Base-by-base conservation (phyloP, 164 flowering plant species). In the Kalanchoe fedtschenkoi region DNA sequence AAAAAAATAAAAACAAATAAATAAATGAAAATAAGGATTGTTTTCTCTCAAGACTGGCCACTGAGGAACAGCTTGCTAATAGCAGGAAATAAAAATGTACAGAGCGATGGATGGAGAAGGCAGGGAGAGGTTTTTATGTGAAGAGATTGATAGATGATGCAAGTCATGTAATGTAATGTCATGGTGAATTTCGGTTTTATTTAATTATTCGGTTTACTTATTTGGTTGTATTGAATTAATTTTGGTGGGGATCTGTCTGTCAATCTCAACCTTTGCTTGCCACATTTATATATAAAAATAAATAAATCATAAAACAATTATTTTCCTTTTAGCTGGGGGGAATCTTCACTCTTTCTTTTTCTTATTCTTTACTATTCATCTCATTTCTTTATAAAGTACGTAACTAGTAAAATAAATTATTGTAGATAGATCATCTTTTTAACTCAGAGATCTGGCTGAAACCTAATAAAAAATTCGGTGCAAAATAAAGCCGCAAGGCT, bases 171-270 rank as follows among this genome's bases (percentile, higher is more conserved):
- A n/a, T n/a, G n/a, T n/a, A n/a, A n/a, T n/a, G n/a, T n/a, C n/a
- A n/a, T 58, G 85, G 81, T 78, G 75, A 81, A 75, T 75, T 71
- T 78, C 70, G 54, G 69, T 74, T 68, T 76, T 77, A 77, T 66
- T 67, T 70, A 47, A 7, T 47, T 47, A 19, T n/a, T n/a, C n/a
- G n/a, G 3, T 21, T 22, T 47, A 47, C 24, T 6, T 47, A 7
- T 22, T 47, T 47, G 54, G 54, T 47, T 47, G 54, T 47, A 47
- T 21, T 47, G 54, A 74, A 72, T 78, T 77, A 76, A 63, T 75
- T 74, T 63, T 44, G 74, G 78, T 75, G 81, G 78, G 61, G 88
- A 77, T 80, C 85, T 77, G 71, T 69, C 75, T 78, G 80, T 78
- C 83, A 71, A 77, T 75, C 76, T 73, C 75, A 72, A 38, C 47